phyloP scores from a whole-genome alignment of 192 early-diverging fungal genomes.

The Backusella psychrophila region DNA sequence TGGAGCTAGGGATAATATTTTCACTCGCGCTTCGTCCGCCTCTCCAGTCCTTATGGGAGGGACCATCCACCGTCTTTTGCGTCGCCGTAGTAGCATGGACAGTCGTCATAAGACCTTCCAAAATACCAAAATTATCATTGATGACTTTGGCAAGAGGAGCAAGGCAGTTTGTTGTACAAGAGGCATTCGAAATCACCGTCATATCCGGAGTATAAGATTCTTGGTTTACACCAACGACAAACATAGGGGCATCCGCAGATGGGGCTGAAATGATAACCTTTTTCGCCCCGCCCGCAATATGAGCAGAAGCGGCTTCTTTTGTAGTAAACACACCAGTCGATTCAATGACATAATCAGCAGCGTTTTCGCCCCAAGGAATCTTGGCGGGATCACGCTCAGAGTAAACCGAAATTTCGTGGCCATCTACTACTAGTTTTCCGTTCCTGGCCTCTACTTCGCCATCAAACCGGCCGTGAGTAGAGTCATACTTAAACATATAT shows the following conservation, averaged over 20 bases:
- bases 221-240: constrained; percentile 96
- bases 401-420: constrained; percentile 73
- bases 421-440: constrained; percentile 90
- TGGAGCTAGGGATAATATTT: constrained; percentile 99
- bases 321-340: constrained; percentile 99
- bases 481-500: constrained; percentile 99
- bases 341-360: constrained; percentile 94
- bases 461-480: constrained; percentile 95
- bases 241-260: constrained; percentile 96
- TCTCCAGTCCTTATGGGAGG: constrained; percentile 97
- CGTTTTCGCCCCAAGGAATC: constrained; percentile 84
- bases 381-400: constrained; percentile 74
- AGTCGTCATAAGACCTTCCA: constrained; percentile 98
- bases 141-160: constrained; percentile 97
- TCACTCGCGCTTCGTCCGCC: constrained; percentile 89
- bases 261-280: constrained; percentile 99
- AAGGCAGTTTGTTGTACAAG: constrained; percentile 99
- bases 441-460: constrained; percentile 77
- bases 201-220: constrained; percentile 85
- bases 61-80: constrained; percentile 99
- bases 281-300: constrained; percentile 93
- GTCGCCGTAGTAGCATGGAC: constrained; percentile 98
- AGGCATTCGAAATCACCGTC: constrained; percentile 96
- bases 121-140: constrained; percentile 92
- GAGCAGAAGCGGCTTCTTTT: constrained; percentile 78